Percentiles rank a stretch among this genome's conserved stretches.
These are phyloP conservation scores for Mitragyna speciosa DNA, from an alignment of 257 asterid genomes.

Conservation along the genomic window DNA sequence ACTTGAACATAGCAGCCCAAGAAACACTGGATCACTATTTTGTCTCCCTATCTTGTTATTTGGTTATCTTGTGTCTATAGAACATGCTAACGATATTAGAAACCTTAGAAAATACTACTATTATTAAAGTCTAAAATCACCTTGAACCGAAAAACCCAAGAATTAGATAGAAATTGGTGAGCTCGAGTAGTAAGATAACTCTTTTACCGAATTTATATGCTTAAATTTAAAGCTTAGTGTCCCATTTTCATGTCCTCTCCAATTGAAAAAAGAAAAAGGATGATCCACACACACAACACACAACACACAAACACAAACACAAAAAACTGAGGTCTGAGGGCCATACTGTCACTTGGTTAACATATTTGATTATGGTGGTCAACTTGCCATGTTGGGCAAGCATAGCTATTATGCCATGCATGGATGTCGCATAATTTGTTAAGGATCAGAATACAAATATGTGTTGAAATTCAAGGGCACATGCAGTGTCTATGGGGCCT, in stretches of 20 bases:
- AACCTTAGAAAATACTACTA: no score
- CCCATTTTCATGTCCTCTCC: not conserved
- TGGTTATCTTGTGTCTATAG: no score
- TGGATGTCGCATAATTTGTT: not conserved
- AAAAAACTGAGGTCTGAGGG: not conserved
- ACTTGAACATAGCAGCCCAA: not conserved
- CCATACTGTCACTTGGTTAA: not conserved
- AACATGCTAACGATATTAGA: no score
- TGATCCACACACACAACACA: not conserved
- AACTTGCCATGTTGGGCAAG: constrained; percentile 9
- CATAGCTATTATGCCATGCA: not conserved
- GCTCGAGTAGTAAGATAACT: no score
- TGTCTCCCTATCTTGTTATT: no score
- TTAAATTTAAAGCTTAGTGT: not conserved
- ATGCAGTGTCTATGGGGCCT: constrained; percentile 24
- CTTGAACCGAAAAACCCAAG: no score
- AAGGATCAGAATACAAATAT: not conserved
- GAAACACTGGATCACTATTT: not conserved
- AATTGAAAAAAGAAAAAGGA: not conserved
- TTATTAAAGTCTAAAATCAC: no score
- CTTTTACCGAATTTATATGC: no score
- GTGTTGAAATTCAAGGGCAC: constrained; percentile 12
- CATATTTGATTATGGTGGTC: not conserved
- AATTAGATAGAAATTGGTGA: no score
- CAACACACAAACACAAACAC: not conserved